Base-by-base conservation (phyloP, 2,329 filamentous ascomycete genomes). In the Ceratocystiopsis brevicomis region DNA sequence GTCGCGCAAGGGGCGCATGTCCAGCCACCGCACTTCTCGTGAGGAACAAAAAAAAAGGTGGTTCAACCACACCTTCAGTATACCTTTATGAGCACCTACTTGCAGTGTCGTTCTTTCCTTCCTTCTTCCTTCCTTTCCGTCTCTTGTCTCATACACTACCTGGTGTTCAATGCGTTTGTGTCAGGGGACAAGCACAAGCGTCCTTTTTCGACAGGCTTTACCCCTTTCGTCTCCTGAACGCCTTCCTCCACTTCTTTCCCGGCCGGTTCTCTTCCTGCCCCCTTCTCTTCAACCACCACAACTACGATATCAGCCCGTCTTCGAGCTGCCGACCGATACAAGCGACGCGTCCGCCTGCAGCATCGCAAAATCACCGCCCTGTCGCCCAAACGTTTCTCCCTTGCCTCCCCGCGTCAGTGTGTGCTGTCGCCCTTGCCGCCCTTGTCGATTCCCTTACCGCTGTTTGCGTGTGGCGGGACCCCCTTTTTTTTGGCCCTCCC, bases 121-220 rank as follows among this genome's bases (percentile, higher is more conserved):
- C 38, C 38, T 38, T 30, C 34, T 37, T 35, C n/a, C 34, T 21
- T 21, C 17, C 37, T 39, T 17, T 21, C n/a, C 30, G 14, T 38
- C 19, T 35, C 35, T 40, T 39, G 40, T 38, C 15, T 30, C 21
- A 30, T 30, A 30, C 25, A 30, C 25, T 30, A 30, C 8, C 10
- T 4, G 25, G 10, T 11, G 25, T 32, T 47, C 44, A 41, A 52
- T 50, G 46, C 47, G 44, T 50, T 47, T 41, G 40, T 42, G 42
- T 48, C 42, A 48, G 43, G 48, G 43, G 42, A 43, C 42, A 43
- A 44, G 43, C 43, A 45, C 45, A 49, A 52, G 48, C 48, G 46
- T 45, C 43, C 40, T 44, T 46, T 46, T 44, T 44, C 38, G 38
- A 44, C 45, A 40, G 41, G 38, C 40, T 37, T 47, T 38, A 19